Conservation (phyloP, 140 eudicot genomes). For the Senecio squalidus region DNA sequence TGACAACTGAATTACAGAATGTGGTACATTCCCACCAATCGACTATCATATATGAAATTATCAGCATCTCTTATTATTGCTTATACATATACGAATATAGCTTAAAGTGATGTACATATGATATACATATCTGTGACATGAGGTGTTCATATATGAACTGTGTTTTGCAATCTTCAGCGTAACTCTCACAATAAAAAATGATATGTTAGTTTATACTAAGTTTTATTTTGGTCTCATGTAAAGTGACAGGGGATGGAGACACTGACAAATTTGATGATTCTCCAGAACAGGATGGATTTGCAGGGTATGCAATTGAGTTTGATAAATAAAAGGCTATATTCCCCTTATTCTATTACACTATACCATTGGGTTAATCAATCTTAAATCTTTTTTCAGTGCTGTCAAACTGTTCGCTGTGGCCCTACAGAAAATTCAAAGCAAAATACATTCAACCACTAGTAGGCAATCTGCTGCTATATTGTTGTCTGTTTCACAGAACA, state of each 20-base stretch:
- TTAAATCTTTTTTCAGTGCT: constrained; percentile 48
- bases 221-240: constrained; percentile 1
- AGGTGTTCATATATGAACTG: background rate
- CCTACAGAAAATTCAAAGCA: constrained; percentile 63
- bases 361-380: constrained; percentile 9
- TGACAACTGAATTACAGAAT: background rate
- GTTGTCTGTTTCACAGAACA: constrained; percentile 58
- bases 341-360: background rate
- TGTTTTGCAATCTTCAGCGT: background rate
- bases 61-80: background rate
- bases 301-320: constrained; percentile 40
- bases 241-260: constrained; percentile 42
- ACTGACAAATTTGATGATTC: constrained; percentile 15
- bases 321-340: background rate
- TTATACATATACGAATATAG: background rate
- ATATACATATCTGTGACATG: background rate
- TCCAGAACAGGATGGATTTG: constrained; percentile 58
- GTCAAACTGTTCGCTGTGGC: constrained; percentile 63
- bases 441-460: constrained; percentile 51
- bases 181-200: background rate
- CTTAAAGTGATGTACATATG: background rate
- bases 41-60: too few relatives aligned
- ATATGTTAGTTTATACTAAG: too few relatives aligned
- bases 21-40: background rate
- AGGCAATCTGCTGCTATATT: constrained; percentile 68